phyloP scores from a whole-genome alignment of 139 green algal species.

The Picochlorum sp. region DNA sequence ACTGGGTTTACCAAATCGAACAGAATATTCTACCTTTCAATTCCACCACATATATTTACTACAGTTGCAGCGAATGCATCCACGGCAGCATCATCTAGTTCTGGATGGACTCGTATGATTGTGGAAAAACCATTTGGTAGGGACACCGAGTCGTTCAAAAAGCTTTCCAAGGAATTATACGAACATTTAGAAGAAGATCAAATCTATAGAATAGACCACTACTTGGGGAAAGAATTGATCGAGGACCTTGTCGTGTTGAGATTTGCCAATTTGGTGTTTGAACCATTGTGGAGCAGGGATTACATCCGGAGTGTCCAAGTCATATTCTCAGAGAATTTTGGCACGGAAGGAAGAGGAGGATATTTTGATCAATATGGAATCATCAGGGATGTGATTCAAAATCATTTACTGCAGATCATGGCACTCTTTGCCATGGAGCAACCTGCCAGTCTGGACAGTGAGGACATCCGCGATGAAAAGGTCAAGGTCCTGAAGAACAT shows the following conservation, averaged over 20 bases:
- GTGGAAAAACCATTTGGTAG: slow-evolving; percentile 99
- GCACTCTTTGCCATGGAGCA: slow-evolving; percentile 97
- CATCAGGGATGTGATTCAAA: slow-evolving; percentile 97
- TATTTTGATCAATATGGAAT: slow-evolving; percentile 99
- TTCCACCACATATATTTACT: slow-evolving; percentile 91
- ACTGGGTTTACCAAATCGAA: slow-evolving; percentile 37
- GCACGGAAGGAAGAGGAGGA: slow-evolving; percentile 91
- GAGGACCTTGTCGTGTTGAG: slow-evolving; percentile 96
- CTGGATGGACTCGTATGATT: slow-evolving; percentile 94
- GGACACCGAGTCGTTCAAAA: slow-evolving; percentile 67
- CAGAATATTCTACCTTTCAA: slow-evolving; percentile 97
- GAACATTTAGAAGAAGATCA: slow-evolving; percentile 88
- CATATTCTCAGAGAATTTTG: slow-evolving; percentile 97
- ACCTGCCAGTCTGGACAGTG: slow-evolving; percentile 75
- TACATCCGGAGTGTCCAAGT: slow-evolving; percentile 97
- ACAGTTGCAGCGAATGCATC: slow-evolving; percentile 59
- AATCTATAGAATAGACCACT: slow-evolving; percentile 99
- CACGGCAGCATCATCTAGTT: slow-evolving; percentile 51
- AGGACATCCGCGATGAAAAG: slow-evolving; percentile 99
- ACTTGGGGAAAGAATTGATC: slow-evolving; percentile 99
- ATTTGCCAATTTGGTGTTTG: slow-evolving; percentile 97
- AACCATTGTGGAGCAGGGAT: slow-evolving; percentile 92
- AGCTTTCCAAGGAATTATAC: slow-evolving; percentile 64
- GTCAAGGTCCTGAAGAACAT: slow-evolving; percentile 94
- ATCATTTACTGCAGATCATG: slow-evolving; percentile 96